Percentiles rank a stretch among this genome's conserved stretches.
These are phyloP conservation scores for Adiantum capillusveneris DNA, from an alignment of 75 land plant genomes.

Conservation along the genomic window DNA sequence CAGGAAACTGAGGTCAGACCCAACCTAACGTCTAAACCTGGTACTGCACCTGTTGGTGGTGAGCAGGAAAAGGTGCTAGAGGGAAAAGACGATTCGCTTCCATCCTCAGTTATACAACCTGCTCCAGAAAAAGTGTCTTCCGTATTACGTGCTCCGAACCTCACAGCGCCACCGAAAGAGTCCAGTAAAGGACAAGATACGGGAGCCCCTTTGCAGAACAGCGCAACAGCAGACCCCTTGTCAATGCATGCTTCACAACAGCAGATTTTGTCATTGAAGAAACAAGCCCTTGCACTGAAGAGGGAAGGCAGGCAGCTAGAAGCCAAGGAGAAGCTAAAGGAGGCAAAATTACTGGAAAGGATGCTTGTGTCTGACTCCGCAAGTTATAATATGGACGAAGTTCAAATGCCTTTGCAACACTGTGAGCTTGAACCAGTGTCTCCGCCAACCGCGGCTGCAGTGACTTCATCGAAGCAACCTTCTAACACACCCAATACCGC, in stretches of 20 bases:
- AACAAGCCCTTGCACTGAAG: conserved; percentile 61
- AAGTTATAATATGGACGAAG: too few relatives aligned
- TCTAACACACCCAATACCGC: neutral
- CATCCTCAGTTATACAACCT: too few relatives aligned
- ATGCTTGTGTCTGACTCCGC: neutral
- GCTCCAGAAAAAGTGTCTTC: too few relatives aligned
- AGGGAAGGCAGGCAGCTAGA: conserved; percentile 68
- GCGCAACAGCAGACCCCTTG: neutral
- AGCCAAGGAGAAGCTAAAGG: conserved; percentile 65
- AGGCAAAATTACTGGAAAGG: conserved; percentile 72
- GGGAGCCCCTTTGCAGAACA: neutral
- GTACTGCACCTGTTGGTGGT: too few relatives aligned
- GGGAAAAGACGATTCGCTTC: too few relatives aligned
- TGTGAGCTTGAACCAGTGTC: too few relatives aligned
- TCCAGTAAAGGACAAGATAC: neutral
- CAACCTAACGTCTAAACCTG: too few relatives aligned
- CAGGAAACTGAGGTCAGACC: too few relatives aligned
- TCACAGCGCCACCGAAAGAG: too few relatives aligned
- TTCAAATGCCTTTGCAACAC: too few relatives aligned
- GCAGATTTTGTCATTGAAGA: conserved; percentile 57
- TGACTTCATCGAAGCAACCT: neutral
- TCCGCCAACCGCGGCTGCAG: conserved; percentile 11
- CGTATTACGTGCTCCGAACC: too few relatives aligned
- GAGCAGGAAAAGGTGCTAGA: too few relatives aligned
- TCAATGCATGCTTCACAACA: conserved; percentile 15